Conservation (phyloP, 331 rosid genomes). For the Malus hybrid region DNA sequence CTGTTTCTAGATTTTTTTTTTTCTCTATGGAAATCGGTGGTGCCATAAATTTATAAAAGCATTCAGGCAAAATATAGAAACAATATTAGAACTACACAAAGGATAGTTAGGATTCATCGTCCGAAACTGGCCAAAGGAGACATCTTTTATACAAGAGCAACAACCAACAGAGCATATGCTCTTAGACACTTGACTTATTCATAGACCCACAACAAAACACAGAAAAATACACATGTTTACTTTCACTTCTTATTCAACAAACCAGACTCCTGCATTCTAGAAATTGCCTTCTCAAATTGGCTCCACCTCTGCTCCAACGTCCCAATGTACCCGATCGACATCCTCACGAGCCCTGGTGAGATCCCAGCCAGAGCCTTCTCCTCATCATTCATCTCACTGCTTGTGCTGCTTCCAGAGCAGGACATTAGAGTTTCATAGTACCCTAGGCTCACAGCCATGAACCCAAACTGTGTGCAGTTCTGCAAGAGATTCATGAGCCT, state of each 20-base stretch:
- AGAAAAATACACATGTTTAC: background rate
- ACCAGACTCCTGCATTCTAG: constrained; percentile 33
- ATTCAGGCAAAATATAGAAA: background rate
- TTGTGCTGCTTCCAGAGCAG: constrained; percentile 83
- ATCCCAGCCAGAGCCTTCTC: constrained; percentile 71
- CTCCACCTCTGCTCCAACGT: constrained; percentile 84
- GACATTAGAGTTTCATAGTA: constrained; percentile 95
- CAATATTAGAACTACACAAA: background rate
- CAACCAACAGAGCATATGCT: background rate
- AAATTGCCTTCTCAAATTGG: constrained; percentile 60
- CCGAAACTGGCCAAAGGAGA: background rate
- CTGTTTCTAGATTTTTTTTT: no score
- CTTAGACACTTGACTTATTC: background rate
- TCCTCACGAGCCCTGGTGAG: constrained; percentile 71
- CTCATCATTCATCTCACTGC: constrained; percentile 61
- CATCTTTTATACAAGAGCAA: background rate
- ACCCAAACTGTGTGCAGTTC: constrained; percentile 64
- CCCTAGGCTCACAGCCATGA: constrained; percentile 91
- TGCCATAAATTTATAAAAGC: background rate
- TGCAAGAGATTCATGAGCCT: constrained; percentile 57
- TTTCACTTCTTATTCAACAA: constrained; percentile 5
- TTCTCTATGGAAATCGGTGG: background rate
- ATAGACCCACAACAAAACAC: background rate
- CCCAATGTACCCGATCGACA: constrained; percentile 76
- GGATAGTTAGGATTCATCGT: background rate